These are phyloP conservation scores for Trebouxia gelatinosa DNA, from an alignment of 163 green algal genomes.

Conservation along the genomic window DNA sequence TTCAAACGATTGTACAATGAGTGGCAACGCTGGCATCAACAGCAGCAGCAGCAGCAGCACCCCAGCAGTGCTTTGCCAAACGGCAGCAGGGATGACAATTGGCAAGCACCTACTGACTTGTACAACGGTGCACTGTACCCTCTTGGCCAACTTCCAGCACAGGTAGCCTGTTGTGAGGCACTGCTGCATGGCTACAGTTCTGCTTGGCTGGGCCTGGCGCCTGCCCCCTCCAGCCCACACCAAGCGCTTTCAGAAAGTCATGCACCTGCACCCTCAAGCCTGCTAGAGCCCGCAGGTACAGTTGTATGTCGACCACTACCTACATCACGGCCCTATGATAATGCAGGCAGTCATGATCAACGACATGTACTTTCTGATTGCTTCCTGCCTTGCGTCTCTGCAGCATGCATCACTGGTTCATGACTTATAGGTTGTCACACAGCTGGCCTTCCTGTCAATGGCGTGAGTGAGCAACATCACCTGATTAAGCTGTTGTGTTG, in stretches of 20 bases:
- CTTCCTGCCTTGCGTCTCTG: neutral
- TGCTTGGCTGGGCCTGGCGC: constrained; percentile 22
- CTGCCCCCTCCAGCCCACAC: neutral
- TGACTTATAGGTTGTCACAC: neutral
- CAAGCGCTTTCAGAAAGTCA: too few relatives aligned
- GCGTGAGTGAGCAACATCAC: neutral
- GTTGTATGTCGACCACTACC: neutral
- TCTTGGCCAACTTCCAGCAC: neutral
- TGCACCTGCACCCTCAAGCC: too few relatives aligned
- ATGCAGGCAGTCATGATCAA: neutral
- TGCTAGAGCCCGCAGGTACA: too few relatives aligned
- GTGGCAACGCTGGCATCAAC: too few relatives aligned
- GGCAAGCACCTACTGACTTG: too few relatives aligned
- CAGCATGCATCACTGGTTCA: neutral
- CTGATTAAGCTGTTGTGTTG: neutral
- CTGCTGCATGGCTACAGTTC: constrained; percentile 23
- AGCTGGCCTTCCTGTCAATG: neutral
- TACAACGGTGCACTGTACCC: too few relatives aligned
- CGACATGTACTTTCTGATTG: neutral
- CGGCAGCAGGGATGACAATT: neutral
- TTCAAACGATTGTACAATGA: neutral
- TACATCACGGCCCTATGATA: neutral
- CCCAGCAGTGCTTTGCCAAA: neutral
- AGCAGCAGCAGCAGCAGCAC: too few relatives aligned
- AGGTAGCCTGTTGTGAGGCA: neutral